A percentile compares a stretch with the other conserved stretches of the same genome.
phyloP scores from a whole-genome alignment of 2,329 filamentous ascomycete genomes.

The Huntiella omanensis region DNA sequence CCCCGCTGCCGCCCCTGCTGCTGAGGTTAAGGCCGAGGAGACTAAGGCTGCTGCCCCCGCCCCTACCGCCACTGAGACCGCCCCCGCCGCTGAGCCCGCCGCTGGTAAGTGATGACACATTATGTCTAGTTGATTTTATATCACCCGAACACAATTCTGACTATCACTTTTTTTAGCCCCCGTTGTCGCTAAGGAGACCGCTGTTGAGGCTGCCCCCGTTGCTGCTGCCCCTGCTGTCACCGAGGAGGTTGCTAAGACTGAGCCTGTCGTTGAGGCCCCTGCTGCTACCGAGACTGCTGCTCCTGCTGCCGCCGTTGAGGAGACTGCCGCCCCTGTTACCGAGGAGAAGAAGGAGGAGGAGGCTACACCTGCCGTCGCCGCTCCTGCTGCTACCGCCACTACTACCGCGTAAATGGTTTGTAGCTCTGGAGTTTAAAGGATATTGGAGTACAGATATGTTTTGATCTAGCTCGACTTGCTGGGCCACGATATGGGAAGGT shows the following conservation, averaged over 20 bases:
- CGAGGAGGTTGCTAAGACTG: constrained; percentile 3
- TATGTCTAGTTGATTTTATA: background rate
- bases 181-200: constrained; percentile 13
- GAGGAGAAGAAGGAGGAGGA: constrained; percentile 8
- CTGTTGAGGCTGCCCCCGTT: constrained; percentile 13
- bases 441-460: background rate
- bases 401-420: constrained; percentile 10
- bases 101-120: constrained; percentile 4
- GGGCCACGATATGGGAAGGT: background rate
- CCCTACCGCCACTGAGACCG: constrained; percentile 4
- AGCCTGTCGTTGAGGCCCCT: constrained; percentile 11
- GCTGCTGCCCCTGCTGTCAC: constrained; percentile 9
- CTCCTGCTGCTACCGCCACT: constrained; percentile 12
- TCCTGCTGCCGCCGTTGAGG: constrained; percentile 4
- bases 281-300: constrained; percentile 5
- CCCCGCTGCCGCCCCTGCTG: constrained; percentile 15
- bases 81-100: constrained; percentile 3
- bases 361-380: constrained; percentile 8
- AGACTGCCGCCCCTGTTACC: constrained; percentile 9
- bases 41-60: constrained; percentile 13
- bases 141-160: background rate
- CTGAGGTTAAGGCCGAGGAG: constrained; percentile 15
- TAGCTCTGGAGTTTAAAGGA: background rate
- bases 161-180: background rate
- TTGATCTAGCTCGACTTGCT: background rate